Conservation (phyloP, 176 grass and related monocot species). For the Triticum dicoccoides region DNA sequence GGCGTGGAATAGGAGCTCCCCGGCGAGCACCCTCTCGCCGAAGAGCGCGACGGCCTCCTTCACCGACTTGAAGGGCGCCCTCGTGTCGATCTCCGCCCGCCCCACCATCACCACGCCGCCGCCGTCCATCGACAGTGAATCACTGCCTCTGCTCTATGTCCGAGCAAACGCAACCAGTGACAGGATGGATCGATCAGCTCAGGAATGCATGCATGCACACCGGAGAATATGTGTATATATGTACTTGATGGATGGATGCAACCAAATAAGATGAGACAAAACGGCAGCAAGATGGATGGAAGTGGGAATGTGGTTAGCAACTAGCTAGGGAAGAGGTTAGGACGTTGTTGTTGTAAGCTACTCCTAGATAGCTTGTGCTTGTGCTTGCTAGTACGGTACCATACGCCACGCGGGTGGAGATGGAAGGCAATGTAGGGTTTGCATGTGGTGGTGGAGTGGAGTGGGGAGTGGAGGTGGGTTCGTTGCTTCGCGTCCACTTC, state of each 20-base stretch:
- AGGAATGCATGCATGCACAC: not conserved
- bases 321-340: not conserved
- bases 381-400: not conserved
- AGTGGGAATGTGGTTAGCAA: constrained; percentile 53
- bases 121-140: not conserved
- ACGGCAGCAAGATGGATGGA: not conserved
- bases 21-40: constrained; percentile 75
- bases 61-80: constrained; percentile 81
- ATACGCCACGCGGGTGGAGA: not conserved
- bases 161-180: not conserved
- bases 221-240: not conserved
- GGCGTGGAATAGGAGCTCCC: constrained; percentile 43
- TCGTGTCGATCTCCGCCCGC: constrained; percentile 83
- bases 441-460: constrained; percentile 15
- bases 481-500: constrained; percentile 93
- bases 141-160: not conserved
- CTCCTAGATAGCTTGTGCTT: not conserved
- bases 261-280: not conserved
- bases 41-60: constrained; percentile 92
- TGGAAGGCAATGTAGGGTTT: not conserved
- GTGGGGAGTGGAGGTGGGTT: constrained; percentile 40
- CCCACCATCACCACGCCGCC: constrained; percentile 3
- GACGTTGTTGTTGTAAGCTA: not conserved
- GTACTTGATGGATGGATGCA: not conserved
- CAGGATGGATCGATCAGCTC: not conserved